phyloP scores from a whole-genome alignment of 2,329 filamentous ascomycete species.

The Cercospora sp. region DNA sequence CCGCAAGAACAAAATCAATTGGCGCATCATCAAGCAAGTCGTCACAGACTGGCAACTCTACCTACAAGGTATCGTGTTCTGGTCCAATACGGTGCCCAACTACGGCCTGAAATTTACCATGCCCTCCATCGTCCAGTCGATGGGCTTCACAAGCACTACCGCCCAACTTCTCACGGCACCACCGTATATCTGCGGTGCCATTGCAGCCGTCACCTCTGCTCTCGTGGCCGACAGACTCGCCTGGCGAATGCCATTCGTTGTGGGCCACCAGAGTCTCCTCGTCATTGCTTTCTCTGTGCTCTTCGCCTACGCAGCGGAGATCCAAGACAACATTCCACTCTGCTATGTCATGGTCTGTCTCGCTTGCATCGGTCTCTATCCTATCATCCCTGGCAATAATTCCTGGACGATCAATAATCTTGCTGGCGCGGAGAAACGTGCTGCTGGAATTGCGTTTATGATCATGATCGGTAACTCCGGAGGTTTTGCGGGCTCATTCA shows the following conservation, averaged over 20 bases:
- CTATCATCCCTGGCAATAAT: slow-evolving; percentile 33
- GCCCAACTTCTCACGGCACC: slow-evolving; percentile 35
- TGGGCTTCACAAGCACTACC: slow-evolving; percentile 29
- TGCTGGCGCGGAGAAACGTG: slow-evolving; percentile 39
- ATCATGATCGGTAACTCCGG: slow-evolving; percentile 40
- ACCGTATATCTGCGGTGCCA: slow-evolving; percentile 36
- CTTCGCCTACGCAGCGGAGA: slow-evolving; percentile 26
- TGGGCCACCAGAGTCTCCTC: slow-evolving; percentile 30
- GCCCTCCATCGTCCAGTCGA: slow-evolving; percentile 52
- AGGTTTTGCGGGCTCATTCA: slow-evolving; percentile 26
- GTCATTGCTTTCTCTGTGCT: slow-evolving; percentile 36
- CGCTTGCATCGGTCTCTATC: slow-evolving; percentile 35
- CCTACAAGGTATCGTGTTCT: slow-evolving; percentile 29
- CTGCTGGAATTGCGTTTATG: slow-evolving; percentile 44
- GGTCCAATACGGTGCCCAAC: slow-evolving; percentile 31
- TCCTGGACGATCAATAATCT: slow-evolving; percentile 39
- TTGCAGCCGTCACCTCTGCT: slow-evolving; percentile 35
- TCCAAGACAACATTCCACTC: slow-evolving; percentile 21
- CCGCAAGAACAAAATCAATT: slow-evolving; percentile 49
- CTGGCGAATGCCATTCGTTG: slow-evolving; percentile 38
- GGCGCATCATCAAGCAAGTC: slow-evolving; percentile 29
- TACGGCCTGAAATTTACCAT: slow-evolving; percentile 41
- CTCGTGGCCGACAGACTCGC: slow-evolving; percentile 36
- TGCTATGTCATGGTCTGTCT: slow-evolving; percentile 36
- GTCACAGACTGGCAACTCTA: slow-evolving; percentile 32